Evolutionary conservation across 2,329 filamentous ascomycete genomes (phyloP), one percentile per base, ranked within the genome.

Genomic region (Pyricularia sp.): DNA sequence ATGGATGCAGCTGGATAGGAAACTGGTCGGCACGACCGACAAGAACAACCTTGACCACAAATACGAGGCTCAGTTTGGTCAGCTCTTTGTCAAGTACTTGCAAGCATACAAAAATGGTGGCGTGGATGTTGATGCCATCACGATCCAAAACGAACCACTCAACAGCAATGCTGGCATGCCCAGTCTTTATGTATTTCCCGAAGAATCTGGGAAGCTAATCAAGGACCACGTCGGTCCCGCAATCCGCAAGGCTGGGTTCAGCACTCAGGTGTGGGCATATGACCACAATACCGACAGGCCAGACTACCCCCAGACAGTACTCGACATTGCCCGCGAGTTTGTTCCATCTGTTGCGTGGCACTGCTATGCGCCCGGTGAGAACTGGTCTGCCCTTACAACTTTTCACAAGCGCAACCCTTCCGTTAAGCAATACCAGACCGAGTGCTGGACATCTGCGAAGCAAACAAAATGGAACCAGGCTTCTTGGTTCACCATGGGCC

Each of bases 351-450:
- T 78, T 1, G 80, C 79, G 0, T 81, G 80, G 80, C 80, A 81
- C 72, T 81, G 79, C 74, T 81, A 81, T 70, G 77, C 79, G 20
- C 69, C 71, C 23, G 72, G 75, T 70, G 72, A 75, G 36, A 71
- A 79, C 72, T 81, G 80, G 80, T 70, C 70, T 28, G 76, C 78
- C 6, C 72, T 81, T 23, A 78, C 76, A 5, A 71, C 72, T 70
- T 83, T 83, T 73, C 78, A 82, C 71, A 74, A 78, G 69, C 71
- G 72, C 28, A 79, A 80, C 73, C 80, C 81, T 0, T 69, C 71
- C 65, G 77, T 75, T 7, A 75, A 76, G 26, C 81, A 84, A 71
- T 82, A 81, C 75, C 83, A 83, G 81, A 83, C 82, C 14, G 81
- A 84, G 72, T 84, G 82, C 74, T 82, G 79, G 75, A 80, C 77